Percentiles rank a stretch among this genome's conserved stretches.
Evolutionary conservation across 2,329 filamentous ascomycete genomes (phyloP).

Genomic region (Aureobasidium sp.): DNA sequence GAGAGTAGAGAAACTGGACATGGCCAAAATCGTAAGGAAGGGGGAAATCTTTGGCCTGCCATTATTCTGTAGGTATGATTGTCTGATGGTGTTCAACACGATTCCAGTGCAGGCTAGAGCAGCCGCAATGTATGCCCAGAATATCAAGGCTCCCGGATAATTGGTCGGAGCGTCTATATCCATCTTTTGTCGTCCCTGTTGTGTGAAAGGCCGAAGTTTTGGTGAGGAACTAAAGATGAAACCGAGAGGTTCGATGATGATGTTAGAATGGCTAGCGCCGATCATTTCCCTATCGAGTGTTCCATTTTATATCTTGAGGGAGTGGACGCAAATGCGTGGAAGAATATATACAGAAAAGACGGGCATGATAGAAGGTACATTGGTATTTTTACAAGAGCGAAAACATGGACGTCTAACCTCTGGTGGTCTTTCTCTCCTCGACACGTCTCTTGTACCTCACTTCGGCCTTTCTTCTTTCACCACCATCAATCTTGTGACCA

Average conservation of each 20-base stretch:
- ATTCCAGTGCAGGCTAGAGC: constrained; percentile 21
- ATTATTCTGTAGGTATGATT: not conserved
- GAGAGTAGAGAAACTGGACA: constrained; percentile 23
- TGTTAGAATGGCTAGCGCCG: not conserved
- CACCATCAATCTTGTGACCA: constrained; percentile 90
- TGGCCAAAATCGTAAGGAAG: constrained; percentile 19
- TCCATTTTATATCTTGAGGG: not conserved
- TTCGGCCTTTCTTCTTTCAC: constrained; percentile 81
- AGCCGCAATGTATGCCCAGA: constrained; percentile 27
- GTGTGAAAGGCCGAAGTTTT: too few relatives aligned
- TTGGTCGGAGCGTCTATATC: constrained; percentile 14
- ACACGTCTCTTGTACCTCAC: constrained; percentile 78
- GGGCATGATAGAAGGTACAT: not conserved
- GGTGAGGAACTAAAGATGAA: not conserved
- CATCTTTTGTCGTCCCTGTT: not conserved
- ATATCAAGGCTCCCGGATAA: constrained; percentile 23
- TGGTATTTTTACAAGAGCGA: not conserved
- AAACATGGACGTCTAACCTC: constrained; percentile 20
- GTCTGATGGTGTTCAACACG: constrained; percentile 13
- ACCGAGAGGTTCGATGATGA: not conserved
- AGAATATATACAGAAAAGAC: not conserved
- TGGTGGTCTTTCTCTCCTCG: constrained; percentile 65
- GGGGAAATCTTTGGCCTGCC: constrained; percentile 10
- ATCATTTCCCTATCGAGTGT: not conserved
- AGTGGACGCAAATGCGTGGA: not conserved